Base-by-base conservation (phyloP, 2,329 filamentous ascomycete species). In the Talaromyces sp. region DNA sequence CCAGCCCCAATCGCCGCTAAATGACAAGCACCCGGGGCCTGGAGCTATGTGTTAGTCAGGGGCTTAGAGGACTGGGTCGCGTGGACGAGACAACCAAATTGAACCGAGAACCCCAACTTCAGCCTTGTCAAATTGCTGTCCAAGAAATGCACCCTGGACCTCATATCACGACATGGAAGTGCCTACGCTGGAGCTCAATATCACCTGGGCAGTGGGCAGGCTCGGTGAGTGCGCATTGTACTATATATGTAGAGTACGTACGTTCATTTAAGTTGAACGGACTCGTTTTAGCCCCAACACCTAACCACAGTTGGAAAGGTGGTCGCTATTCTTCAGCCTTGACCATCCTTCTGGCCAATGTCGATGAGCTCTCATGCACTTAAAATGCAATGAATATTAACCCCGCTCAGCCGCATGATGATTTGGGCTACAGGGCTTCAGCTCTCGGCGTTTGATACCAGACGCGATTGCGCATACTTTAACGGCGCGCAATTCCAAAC, bases 341-440 rank as follows among this genome's bases (percentile, higher is more conserved):
- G 31, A 22, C 51, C 8, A 54, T 5, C 17, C 29, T 54, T 11
- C 17, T 29, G 29, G 8, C 51, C 51, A 54, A 54, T 54, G 17
- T 54, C 10, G 29, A 54, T 54, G n/a, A 13, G 51, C 15, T 54
- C n/a, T 34, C 29, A 34, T 13, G 8, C 51, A 17, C n/a, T 11
- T 34, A 13, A 15, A 2, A n/a, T 54, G n/a, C 51, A 11, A 10
- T 29, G 31, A 56, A 34, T 11, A 34, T 53, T 19, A 11, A 4
- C 29, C 53, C 53, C 53, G 29, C 53, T 56, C 53, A 56, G 53
- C 53, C 53, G 53, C 53, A 56, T 36, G 29, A 19, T 34, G 6
- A 10, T 56, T 19, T 19, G 7, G 19, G 2, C 1, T n/a, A 10
- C 2, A 19, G 25, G 10, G 5, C 11, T 17, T 51, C 25, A 25